phyloP scores from a whole-genome alignment of 2,329 filamentous ascomycete species.

The Trichoderma breve region DNA sequence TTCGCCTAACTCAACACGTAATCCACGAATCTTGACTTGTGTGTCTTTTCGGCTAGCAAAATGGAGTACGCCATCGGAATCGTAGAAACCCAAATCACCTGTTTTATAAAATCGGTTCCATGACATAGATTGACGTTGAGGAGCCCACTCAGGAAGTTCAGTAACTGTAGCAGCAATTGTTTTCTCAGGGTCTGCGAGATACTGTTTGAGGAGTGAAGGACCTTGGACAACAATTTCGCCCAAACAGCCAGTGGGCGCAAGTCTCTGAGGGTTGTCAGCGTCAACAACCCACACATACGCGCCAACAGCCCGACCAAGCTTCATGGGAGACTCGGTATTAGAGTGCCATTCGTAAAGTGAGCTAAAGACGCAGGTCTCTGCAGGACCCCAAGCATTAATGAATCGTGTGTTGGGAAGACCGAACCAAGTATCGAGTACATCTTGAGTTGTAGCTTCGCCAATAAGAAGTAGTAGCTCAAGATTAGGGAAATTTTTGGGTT shows the following conservation, averaged over 20 bases:
- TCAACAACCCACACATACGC: conserved; percentile 13
- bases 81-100: conserved; percentile 46
- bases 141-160: neutral
- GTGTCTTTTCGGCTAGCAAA: conserved; percentile 54
- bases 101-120: conserved; percentile 41
- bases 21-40: conserved; percentile 61
- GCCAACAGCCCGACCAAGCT: conserved; percentile 8
- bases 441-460: conserved; percentile 18
- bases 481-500: neutral
- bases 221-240: conserved; percentile 22
- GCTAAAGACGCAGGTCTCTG: conserved; percentile 19
- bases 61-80: conserved; percentile 38
- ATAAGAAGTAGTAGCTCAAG: conserved; percentile 10
- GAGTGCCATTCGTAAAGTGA: conserved; percentile 11
- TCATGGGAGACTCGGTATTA: conserved; percentile 2
- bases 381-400: conserved; percentile 25
- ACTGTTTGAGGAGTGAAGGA: conserved; percentile 8
- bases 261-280: conserved; percentile 1
- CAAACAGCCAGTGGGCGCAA: conserved; percentile 17
- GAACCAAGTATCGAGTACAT: conserved; percentile 20
- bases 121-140: neutral
- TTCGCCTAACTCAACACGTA: conserved; percentile 47
- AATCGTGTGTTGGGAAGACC: conserved; percentile 13
- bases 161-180: neutral
- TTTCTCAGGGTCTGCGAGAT: conserved; percentile 17